phyloP scores from a whole-genome alignment of 495 filamentous ascomycete species.

The Clohesyomyces aquaticus region DNA sequence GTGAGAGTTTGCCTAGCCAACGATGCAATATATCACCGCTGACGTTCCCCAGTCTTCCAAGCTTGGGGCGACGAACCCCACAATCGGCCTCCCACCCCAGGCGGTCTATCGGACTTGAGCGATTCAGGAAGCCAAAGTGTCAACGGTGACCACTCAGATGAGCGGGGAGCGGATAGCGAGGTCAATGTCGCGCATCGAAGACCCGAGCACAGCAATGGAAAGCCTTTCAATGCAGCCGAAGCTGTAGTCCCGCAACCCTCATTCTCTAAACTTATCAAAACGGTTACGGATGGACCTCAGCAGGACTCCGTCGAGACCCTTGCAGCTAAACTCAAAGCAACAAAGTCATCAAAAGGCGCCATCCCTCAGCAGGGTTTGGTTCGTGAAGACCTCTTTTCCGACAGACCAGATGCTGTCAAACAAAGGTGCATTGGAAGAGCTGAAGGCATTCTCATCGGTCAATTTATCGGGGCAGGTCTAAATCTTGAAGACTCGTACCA shows the following conservation, averaged over 20 bases:
- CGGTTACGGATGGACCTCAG: neutral
- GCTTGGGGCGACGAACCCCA: neutral
- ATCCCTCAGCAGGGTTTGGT: neutral
- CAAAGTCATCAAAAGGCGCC: neutral
- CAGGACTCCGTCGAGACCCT: neutral
- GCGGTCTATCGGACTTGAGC: neutral
- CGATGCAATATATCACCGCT: neutral
- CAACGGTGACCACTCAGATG: too few species aligned
- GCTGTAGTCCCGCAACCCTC: neutral
- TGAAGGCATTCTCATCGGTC: slow-evolving; percentile 12
- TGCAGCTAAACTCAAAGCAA: neutral
- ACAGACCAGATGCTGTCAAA: neutral
- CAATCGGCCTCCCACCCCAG: slow-evolving; percentile 1
- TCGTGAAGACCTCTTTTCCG: slow-evolving; percentile 2
- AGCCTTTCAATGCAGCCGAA: neutral
- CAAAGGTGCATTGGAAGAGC: neutral
- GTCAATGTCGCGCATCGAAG: neutral
- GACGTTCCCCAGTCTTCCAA: slow-evolving; percentile 3
- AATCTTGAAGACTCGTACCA: slow-evolving; percentile 5
- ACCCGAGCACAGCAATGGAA: neutral
- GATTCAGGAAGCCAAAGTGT: too few species aligned
- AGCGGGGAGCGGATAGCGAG: too few species aligned
- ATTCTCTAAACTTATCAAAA: neutral
- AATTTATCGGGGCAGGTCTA: neutral
- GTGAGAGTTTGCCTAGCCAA: neutral